Evolutionary conservation across 345 rosid species (phyloP), one percentile per base, ranked within the genome.

Genomic region (Erucastrum elatum): DNA sequence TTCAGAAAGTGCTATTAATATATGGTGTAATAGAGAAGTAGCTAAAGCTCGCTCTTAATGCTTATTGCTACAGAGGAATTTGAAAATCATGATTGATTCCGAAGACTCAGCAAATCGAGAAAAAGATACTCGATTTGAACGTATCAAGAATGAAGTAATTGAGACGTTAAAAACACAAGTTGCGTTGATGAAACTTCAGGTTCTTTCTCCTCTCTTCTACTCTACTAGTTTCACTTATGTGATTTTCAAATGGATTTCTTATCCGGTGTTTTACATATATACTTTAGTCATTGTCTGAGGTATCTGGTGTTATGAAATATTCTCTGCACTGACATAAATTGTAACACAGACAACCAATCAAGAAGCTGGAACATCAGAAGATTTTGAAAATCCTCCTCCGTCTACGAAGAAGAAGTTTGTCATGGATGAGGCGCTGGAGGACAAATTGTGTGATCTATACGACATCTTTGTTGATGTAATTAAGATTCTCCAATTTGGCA

Each of bases 401-500:
- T n/a, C 56, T 5, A 87, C 78, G 75, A 91, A 78, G 82, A 87
- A 79, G 77, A 92, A 86, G 76, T 83, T 86, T 74, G 85, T 85
- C 78, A 87, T 94, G 90, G 97, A 94, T 72, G 68, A 85, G 16
- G 84, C 82, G 49, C 53, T 91, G 87, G 98, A 94, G 88, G 96
- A 92, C 83, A 94, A 84, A 84, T 83, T 94, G 81, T 91, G 97
- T 85, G 95, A 90, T 77, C 98, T 92, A 72, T 94, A 94, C 84
- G 98, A 92, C 80, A 93, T 92, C 76, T 94, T 83, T 82, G 85
- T 91, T 81, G 97, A 94, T 80, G 98, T 94, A 87, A 77, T 51
- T 5, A 53, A 53, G 59, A 49, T 49, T n/a, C 2, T n/a, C 56
- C 17, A 46, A 4, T 49, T 49, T 49, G 7, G 56, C 17, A 16